Base-by-base conservation (phyloP, 2,329 filamentous ascomycete genomes). In the Cladosporium phlei region DNA sequence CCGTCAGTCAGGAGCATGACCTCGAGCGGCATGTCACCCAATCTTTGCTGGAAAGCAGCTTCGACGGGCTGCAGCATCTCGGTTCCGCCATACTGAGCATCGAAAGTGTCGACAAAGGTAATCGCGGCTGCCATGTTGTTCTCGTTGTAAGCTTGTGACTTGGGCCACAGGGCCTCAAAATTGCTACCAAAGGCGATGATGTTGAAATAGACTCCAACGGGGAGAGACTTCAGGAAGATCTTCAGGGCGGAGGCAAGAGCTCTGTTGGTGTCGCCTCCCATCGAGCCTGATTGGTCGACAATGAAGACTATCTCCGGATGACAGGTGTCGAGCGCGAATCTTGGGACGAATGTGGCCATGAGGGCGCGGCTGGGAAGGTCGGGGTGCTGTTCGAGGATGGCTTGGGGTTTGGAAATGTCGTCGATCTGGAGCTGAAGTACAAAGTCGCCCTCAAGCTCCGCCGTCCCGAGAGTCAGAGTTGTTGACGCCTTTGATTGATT, bases 321-420 rank as follows among this genome's bases (percentile, higher is more conserved):
- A 7, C 73, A 69, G 0, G 73, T 59, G 0, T 79, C 77, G 0
- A 86, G 66, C n/a, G 71, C 70, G 64, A 87, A 86, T 51, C 79
- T 82, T 2, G 85, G 85, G 0, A 88, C 82, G 0, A 88, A 68
- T 0, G 83, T 86, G 0, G 77, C 69, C 83, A 89, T 86, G 48
- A 88, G 59, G 0, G 84, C 83, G 3, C 79, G 73, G 46, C 78
- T 71, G 0, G 75, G 69, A 2, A 85, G 70, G 0, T 68, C 75
- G 0, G 82, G 76, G 54, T 88, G 84, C 0, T 69, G 75, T 60
- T 88, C 85, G 1, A 88, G 65, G 3, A 88, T 61, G 1, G 83
- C 85, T 25, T 75, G 70, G 0, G 83, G 85, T n/a, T 70, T 70
- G 20, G 72, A 78, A 2, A 78, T 71, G 33, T 79, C 76, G 47